Base-by-base conservation (phyloP, 1,139 yeast genomes). In the Geotrichum europaeum region DNA sequence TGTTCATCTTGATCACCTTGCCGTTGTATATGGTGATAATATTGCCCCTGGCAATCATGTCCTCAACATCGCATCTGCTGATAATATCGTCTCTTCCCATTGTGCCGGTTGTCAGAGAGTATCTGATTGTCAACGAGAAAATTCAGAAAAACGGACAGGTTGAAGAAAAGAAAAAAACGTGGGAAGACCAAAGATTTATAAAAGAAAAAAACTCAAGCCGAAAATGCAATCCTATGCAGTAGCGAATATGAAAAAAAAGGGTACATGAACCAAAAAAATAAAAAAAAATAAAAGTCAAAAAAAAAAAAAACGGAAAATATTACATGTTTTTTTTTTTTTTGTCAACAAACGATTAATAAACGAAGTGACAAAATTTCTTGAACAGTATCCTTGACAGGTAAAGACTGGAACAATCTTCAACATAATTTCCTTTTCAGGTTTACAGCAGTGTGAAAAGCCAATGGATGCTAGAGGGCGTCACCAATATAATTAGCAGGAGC, bases 1-100 rank as follows among this genome's bases (percentile, higher is more conserved):
- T 66, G 60, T 90, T 85, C 62, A 90, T 76, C 66, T 84, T 82
- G 55, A 91, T 76, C 9, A 87, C 96, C 36, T 75, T 64, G 58
- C 79, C 75, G 52, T 85, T 76, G 70, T 83, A 87, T 2, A 90
- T 85, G 49, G 89, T 89, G 36, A 91, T 80, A 28, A 84, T 81
- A 64, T 85, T 81, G 2, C 96, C 96, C 5, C 76, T 76, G 1
- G 87, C 82, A 51, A 90, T 87, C 58, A 84, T 75, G 59, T 80
- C 79, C 67, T 80, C 83, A 36, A 84, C 58, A 50, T 71, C 73
- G 18, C 69, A 64, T 34, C 72, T 62, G 20, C 59, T 55, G 18
- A 59, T 9, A 24, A 59, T 20, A 36, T 59, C 58, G 47, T 55
- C 54, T 49, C 51, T 45, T 10, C 58, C 61, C 61, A 59, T 59